Conservation (phyloP, 352 stramenopile genomes). For the Globisporangium cederbergense region DNA sequence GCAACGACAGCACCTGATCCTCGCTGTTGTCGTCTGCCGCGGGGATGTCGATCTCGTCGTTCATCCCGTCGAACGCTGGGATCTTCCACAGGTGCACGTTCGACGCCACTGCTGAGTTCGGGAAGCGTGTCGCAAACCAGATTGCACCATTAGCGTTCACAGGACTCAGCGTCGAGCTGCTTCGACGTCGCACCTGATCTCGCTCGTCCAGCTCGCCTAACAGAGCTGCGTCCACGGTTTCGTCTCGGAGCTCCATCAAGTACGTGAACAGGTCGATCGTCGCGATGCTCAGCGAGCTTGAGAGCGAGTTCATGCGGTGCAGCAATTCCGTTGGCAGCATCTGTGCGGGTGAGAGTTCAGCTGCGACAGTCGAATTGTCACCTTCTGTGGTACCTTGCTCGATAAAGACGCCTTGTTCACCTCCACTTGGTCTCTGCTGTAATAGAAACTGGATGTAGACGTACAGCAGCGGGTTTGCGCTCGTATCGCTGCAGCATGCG, state of each 20-base stretch:
- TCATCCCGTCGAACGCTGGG: slow-evolving; percentile 49
- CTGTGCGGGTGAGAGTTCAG: slow-evolving; percentile 17
- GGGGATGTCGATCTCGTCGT: slow-evolving; percentile 54
- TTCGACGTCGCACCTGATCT: not conserved
- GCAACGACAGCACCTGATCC: slow-evolving; percentile 71
- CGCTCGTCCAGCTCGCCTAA: slow-evolving; percentile 25
- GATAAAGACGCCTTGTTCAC: not conserved
- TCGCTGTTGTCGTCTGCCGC: slow-evolving; percentile 58
- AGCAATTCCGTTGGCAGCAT: slow-evolving; percentile 68
- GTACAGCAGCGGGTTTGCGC: slow-evolving; percentile 70
- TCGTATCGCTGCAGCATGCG: slow-evolving; percentile 61
- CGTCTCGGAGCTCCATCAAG: slow-evolving; percentile 66
- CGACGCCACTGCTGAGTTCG: slow-evolving; percentile 66
- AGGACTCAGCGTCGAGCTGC: slow-evolving; percentile 21
- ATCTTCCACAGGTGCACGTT: slow-evolving; percentile 85
- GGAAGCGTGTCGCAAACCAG: slow-evolving; percentile 81
- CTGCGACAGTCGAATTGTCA: not conserved
- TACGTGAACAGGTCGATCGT: slow-evolving; percentile 82
- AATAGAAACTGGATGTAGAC: slow-evolving; percentile 81
- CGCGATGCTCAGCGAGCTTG: slow-evolving; percentile 71
- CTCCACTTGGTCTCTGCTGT: slow-evolving; percentile 20
- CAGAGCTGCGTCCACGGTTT: slow-evolving; percentile 53
- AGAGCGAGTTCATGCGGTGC: slow-evolving; percentile 78
- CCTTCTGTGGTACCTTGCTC: not conserved
- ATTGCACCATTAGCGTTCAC: slow-evolving; percentile 43